phyloP scores from a whole-genome alignment of 2,329 filamentous ascomycete genomes.

The Paracoccidioides lutzii region DNA sequence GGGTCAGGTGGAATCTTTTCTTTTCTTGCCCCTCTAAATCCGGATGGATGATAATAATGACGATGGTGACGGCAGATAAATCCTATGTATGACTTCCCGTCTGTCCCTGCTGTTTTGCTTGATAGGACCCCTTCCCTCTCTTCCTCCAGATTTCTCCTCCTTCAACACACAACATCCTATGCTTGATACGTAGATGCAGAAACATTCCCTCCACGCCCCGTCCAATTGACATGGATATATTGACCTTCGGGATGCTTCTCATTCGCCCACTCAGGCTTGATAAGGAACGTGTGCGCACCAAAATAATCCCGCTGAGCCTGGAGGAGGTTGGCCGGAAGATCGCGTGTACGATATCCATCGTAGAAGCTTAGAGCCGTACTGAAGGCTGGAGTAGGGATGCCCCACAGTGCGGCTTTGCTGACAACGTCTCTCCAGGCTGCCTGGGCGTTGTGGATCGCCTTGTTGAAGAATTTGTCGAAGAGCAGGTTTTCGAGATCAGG shows the following conservation, averaged over 20 bases:
- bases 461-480: conserved; percentile 99
- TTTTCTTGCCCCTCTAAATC: background rate
- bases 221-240: conserved; percentile 99
- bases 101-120: background rate
- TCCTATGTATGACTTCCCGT: no score
- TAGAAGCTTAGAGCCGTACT: conserved; percentile 96
- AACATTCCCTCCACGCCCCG: conserved; percentile 90
- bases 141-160: background rate
- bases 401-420: conserved; percentile 80
- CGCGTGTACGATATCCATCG: conserved; percentile 94
- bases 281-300: conserved; percentile 78
- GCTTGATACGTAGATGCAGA: conserved; percentile 96
- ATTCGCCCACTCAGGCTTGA: conserved; percentile 68
- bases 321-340: conserved; percentile 93
- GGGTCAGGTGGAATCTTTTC: background rate
- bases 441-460: conserved; percentile 95
- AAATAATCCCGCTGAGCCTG: conserved; percentile 99
- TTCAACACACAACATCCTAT: conserved; percentile 40
- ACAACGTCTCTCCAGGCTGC: conserved; percentile 84
- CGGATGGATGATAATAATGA: background rate
- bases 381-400: conserved; percentile 93
- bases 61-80: background rate
- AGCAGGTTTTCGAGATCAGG: conserved; percentile 94
- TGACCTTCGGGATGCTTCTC: conserved; percentile 71
- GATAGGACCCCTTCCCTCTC: background rate